Evolutionary conservation across 441 rosid species (phyloP), one percentile per base, ranked within the genome.

Genomic region (Pelargonium cotyledonis): DNA sequence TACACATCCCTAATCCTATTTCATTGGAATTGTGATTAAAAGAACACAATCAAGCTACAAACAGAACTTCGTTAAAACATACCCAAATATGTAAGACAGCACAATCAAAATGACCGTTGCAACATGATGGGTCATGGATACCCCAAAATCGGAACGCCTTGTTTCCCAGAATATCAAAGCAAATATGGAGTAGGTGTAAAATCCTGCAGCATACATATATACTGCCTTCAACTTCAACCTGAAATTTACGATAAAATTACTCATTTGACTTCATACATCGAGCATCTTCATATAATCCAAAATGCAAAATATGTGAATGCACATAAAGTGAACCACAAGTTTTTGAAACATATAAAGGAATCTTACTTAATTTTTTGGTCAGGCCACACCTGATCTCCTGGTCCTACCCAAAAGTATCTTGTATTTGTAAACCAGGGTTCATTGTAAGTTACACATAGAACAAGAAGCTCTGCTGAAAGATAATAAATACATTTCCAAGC

Each of bases 381-480:
- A 65, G 96, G 98, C 96, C 98, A 92, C 57, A 80, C 69, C 72
- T 92, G 96, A 76, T 88, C 83, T 51, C 87, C 89, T 10, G 96
- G 91, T 65, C 95, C 95, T 62, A 77, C 81, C 93, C 93, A 92
- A 73, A 92, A 92, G 76, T 80, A 83, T 77, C 73, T 85, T 16
- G 92, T 86, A 55, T 79, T 77, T 35, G 90, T 85, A 68, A 88
- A 88, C 98, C 98, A 92, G 65, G 98, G 98, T 67, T 90, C 95
- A 12, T 80, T 70, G 67, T 85, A 87, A 26, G 93, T 69, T 23
- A 89, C 87, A 71, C 71, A 75, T 38, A 89, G 75, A 69, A 85
- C 88, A 62, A 91, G 76, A 62, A 84, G 3, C 80, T 88, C 98
- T 10, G 93, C 95, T 12, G 93, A 87, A 18, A 89, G 78, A 74